Conservation (phyloP, 2,329 filamentous ascomycete genomes). For the Aphanocladium album region DNA sequence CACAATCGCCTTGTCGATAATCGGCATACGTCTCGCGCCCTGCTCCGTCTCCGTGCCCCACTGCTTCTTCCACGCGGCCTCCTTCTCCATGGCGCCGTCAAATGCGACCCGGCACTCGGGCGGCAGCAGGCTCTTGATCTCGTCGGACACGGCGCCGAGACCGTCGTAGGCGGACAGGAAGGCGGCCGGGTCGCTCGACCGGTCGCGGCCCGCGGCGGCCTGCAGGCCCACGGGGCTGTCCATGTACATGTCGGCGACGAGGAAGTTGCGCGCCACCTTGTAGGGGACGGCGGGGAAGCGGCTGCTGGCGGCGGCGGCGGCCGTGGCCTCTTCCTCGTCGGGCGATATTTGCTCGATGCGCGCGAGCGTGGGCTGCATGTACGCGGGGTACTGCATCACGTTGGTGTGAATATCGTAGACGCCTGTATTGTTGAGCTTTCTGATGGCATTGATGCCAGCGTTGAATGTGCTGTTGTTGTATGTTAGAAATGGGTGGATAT, state of each 20-base stretch:
- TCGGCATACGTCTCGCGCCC: slow-evolving; percentile 45
- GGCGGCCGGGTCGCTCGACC: slow-evolving; percentile 35
- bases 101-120: slow-evolving; percentile 69
- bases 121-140: slow-evolving; percentile 62
- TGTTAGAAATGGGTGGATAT: not conserved
- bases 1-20: slow-evolving; percentile 61
- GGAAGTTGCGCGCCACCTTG: slow-evolving; percentile 51
- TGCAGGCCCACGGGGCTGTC: slow-evolving; percentile 47
- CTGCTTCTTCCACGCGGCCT: slow-evolving; percentile 65
- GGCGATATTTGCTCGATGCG: slow-evolving; percentile 69
- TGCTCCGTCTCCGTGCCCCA: slow-evolving; percentile 67
- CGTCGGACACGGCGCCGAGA: slow-evolving; percentile 58
- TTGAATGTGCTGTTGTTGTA: slow-evolving; percentile 70
- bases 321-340: slow-evolving; percentile 27
- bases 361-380: slow-evolving; percentile 84
- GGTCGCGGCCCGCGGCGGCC: slow-evolving; percentile 39
- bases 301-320: slow-evolving; percentile 24
- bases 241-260: slow-evolving; percentile 50
- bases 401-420: slow-evolving; percentile 96
- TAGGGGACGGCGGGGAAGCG: slow-evolving; percentile 45
- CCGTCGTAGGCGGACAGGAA: slow-evolving; percentile 54
- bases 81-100: slow-evolving; percentile 57
- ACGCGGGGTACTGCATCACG: slow-evolving; percentile 76
- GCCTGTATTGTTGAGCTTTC: slow-evolving; percentile 65
- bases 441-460: slow-evolving; percentile 61